Percentiles rank a stretch among this genome's conserved stretches.
These are phyloP conservation scores for Xanthoparmelia taractica DNA, from an alignment of 495 filamentous ascomycete genomes.

Conservation along the genomic window DNA sequence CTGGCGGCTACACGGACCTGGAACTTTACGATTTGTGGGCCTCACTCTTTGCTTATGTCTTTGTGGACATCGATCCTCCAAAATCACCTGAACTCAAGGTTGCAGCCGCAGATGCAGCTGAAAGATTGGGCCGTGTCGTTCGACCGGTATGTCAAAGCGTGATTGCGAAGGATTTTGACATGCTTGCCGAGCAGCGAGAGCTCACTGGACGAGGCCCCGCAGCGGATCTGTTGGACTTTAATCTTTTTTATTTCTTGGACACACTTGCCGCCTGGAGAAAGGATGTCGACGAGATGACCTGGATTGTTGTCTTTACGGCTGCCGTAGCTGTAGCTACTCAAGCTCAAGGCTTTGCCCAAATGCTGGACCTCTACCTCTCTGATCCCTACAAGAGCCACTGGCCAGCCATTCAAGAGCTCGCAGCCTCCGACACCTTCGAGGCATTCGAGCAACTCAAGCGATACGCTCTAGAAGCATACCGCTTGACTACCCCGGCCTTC, in stretches of 20 bases:
- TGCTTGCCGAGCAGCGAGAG: too few species aligned
- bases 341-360: not conserved
- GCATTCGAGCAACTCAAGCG: not conserved
- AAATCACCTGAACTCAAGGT: not conserved
- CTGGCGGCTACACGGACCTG: not conserved
- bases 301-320: not conserved
- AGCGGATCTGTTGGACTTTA: not conserved
- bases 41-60: not conserved
- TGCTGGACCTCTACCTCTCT: not conserved
- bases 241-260: not conserved
- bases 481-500: not conserved
- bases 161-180: not conserved
- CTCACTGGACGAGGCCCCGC: too few species aligned
- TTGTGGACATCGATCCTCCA: not conserved
- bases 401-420: not conserved
- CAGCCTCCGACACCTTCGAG: not conserved
- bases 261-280: not conserved
- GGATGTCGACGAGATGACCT: not conserved
- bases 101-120: not conserved
- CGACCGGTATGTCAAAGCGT: not conserved
- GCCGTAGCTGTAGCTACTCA: not conserved
- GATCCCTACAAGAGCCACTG: not conserved
- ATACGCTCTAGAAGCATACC: constrained; percentile 3
- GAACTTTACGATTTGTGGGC: not conserved
- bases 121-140: not conserved